phyloP scores from a whole-genome alignment of 495 filamentous ascomycete species.

The Hypoxylon intermedium region DNA sequence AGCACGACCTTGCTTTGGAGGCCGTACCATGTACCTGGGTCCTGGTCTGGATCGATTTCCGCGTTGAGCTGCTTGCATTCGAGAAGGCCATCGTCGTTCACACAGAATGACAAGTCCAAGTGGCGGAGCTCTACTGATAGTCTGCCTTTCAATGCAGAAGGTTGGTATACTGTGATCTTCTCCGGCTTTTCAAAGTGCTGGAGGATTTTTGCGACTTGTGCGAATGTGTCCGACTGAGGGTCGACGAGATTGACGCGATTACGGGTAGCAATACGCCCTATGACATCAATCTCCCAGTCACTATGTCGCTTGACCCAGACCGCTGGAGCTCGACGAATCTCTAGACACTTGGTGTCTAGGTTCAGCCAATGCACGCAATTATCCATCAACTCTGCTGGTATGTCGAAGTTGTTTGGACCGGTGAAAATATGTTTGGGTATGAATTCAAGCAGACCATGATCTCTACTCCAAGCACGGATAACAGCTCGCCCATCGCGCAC shows the following conservation, averaged over 20 bases:
- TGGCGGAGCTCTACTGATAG: slow-evolving; percentile 43
- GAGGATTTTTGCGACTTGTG: slow-evolving; percentile 45
- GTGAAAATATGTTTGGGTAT: too few species aligned
- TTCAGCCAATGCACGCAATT: too few species aligned
- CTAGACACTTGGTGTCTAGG: too few species aligned
- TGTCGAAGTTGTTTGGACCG: too few species aligned
- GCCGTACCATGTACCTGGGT: slow-evolving; percentile 59
- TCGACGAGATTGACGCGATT: too few species aligned
- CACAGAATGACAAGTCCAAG: slow-evolving; percentile 51
- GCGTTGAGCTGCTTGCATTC: slow-evolving; percentile 52
- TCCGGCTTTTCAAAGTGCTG: slow-evolving; percentile 44
- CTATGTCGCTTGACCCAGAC: too few species aligned
- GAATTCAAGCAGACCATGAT: slow-evolving; percentile 27
- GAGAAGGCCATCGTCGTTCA: slow-evolving; percentile 44
- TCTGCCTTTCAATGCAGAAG: slow-evolving; percentile 20
- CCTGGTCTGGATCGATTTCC: slow-evolving; percentile 60
- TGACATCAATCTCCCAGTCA: too few species aligned
- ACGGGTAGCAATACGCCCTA: too few species aligned
- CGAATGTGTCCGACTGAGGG: slow-evolving; percentile 37
- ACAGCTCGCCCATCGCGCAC: slow-evolving; percentile 47
- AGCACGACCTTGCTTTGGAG: slow-evolving; percentile 56
- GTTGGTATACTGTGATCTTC: slow-evolving; percentile 48
- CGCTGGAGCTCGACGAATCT: too few species aligned
- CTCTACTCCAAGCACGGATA: slow-evolving; percentile 42
- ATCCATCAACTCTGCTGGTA: too few species aligned